Base-by-base conservation (phyloP, 2,329 filamentous ascomycete species). In the Stagonosporopsis vannaccii region DNA sequence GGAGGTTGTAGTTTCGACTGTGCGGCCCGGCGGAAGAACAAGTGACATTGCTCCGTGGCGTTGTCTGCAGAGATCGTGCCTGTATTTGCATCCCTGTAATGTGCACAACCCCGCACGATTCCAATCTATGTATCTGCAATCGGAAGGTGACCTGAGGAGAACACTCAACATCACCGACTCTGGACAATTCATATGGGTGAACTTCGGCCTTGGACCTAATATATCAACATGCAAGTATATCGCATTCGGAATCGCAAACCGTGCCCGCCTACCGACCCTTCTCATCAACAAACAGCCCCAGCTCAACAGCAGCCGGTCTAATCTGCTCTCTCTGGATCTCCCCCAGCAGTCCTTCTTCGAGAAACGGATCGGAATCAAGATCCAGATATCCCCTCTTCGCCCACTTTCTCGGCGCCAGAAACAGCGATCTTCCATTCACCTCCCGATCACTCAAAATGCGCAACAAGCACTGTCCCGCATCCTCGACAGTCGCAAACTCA, bases 311-410 rank as follows among this genome's bases (percentile, higher is more conserved):
- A 28, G 33, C 45, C 8, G 35, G 26, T 15, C 23, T 45, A 4
- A 60, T 43, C 39, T 58, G 55, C 28, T 58, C 55, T 11, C 20
- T 41, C 19, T 58, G 58, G 11, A 60, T 55, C 26, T 58, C 58
- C 6, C 47, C 46, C 32, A 60, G 19, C 6, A 60, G 25, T 2
- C 12, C 23, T 19, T 44, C 45, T 3, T 46, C 54, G 1, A 46
- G 37, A 11, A 58, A 60, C 6, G 50, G 35, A 44, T 60, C 54
- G 12, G 54, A 17, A 19, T 60, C 55, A 1, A 60, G 22, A 25
- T 60, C 54, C 4, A 58, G 7, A 36, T 58, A 60, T n/a, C 54
- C 50, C n/a, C 12, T 51, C 11, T n/a, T 20, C 12, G 58, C 49
- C 58, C 54, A 58, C 37, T 54, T 58, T 15, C 54, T 36, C 20